Percentiles rank a stretch among this genome's conserved stretches.
These are phyloP conservation scores for Lipomyces anomalus DNA, from an alignment of 805 yeast species.

Conservation along the genomic window DNA sequence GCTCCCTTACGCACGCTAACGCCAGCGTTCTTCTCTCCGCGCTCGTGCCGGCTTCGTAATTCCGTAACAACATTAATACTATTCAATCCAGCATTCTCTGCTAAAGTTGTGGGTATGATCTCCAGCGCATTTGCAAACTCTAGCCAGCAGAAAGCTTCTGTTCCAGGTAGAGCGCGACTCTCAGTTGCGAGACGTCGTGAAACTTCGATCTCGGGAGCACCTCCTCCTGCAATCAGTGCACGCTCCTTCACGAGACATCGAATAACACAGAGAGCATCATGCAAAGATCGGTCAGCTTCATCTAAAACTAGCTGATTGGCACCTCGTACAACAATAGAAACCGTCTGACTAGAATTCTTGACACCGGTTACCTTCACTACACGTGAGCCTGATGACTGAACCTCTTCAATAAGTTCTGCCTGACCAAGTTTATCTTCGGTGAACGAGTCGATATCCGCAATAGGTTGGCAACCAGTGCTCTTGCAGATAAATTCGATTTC, in stretches of 20 bases:
- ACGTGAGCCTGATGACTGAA: constrained; percentile 81
- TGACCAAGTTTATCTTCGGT: constrained; percentile 87
- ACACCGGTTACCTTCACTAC: constrained; percentile 85
- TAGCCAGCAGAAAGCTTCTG: constrained; percentile 83
- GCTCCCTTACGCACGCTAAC: constrained; percentile 92
- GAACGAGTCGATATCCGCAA: constrained; percentile 90
- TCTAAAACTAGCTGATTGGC: constrained; percentile 86
- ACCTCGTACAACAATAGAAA: constrained; percentile 89
- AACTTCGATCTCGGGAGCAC: constrained; percentile 93
- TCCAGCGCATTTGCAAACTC: constrained; percentile 90
- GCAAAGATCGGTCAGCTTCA: constrained; percentile 95
- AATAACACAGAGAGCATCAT: constrained; percentile 93
- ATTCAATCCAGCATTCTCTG: constrained; percentile 92
- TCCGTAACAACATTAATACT: constrained; percentile 90
- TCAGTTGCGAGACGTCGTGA: constrained; percentile 69
- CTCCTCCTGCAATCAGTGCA: constrained; percentile 96
- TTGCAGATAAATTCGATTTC: constrained; percentile 83
- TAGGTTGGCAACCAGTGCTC: constrained; percentile 89
- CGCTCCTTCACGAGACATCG: constrained; percentile 82
- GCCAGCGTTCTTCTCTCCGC: constrained; percentile 91
- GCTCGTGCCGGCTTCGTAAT: constrained; percentile 81
- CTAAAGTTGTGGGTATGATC: constrained; percentile 87
- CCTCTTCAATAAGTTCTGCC: constrained; percentile 90
- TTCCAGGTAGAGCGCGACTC: constrained; percentile 68
- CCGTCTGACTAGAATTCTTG: constrained; percentile 55